Base-by-base conservation (phyloP, 78 protist genomes). In the Anaeramoeba ignava region DNA sequence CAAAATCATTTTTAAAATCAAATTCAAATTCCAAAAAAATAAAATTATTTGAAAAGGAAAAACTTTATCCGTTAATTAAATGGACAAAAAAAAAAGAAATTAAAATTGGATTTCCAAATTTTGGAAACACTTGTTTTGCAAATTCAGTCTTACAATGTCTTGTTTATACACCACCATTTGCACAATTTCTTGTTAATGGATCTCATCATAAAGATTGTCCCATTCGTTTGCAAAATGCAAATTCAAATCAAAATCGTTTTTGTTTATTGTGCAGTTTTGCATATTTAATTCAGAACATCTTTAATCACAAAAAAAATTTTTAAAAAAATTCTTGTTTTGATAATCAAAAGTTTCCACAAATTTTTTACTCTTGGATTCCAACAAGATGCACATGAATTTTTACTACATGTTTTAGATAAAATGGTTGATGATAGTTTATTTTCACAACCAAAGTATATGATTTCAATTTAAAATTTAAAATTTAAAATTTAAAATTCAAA, bases 381-480 rank as follows among this genome's bases (percentile, higher is more conserved):
- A 54, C 36, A 54, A 54, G 73, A 54, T 54, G 73, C 73, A 27
- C 73, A 54, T 54, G 73, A 54, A 54, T 54, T 54, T 54, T 54
- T 54, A 54, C 17, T 54, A 17, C 8, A 54, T 27, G 8, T 54
- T 8, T 17, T 54, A 8, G 73, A 54, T 8, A 27, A 54, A 27
- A 17, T 17, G 17, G 73, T 54, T 54, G 73, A 54, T 54, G 8
- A 8, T 54, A 54, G 8, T 54, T 27, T 54, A 54, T 54, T 54
- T 54, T 8, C 8, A 8, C 8, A 54, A 54, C 8, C 8, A 54
- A 54, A 17, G 73, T 54, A 27, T 54, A 17, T 54, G n/a, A n/a
- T n/a, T n/a, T n/a, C n/a, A n/a, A n/a, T n/a, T n/a, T n/a, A n/a
- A n/a, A n/a, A n/a, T n/a, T n/a, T n/a, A n/a, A n/a, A n/a, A n/a